Conservation (phyloP, 306 rosid species). For the Luffa acutangula region DNA sequence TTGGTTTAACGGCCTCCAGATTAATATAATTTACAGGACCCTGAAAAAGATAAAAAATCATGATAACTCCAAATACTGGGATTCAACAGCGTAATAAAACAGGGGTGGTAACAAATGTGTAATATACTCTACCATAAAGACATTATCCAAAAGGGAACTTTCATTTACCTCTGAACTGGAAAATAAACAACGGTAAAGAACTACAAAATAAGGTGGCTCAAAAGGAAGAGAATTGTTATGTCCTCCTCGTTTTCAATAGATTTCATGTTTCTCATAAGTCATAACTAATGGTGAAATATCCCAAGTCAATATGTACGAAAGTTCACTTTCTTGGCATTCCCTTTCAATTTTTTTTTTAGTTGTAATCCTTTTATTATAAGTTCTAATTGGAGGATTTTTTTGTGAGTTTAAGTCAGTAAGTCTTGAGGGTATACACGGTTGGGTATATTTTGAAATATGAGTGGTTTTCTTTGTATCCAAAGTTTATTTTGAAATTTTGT, state of each 20-base stretch:
- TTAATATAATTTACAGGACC: slow-evolving; percentile 64
- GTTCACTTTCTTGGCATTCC: not conserved
- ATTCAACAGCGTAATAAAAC: not conserved
- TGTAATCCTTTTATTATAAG: not conserved
- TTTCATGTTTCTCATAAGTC: not conserved
- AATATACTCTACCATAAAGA: not conserved
- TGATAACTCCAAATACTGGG: slow-evolving; percentile 6
- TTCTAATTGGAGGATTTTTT: not conserved
- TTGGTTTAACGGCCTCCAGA: slow-evolving; percentile 69
- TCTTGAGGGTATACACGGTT: not conserved
- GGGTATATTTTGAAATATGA: not conserved
- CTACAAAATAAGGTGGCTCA: not conserved
- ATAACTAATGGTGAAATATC: not conserved
- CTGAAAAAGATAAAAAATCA: slow-evolving; percentile 29
- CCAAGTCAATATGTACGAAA: not conserved
- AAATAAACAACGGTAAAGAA: not conserved
- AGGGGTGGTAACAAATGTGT: not conserved
- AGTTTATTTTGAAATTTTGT: not conserved
- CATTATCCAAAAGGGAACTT: not conserved
- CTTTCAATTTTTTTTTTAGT: not conserved
- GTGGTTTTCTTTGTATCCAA: not conserved
- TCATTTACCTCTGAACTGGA: not conserved
- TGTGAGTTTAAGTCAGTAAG: not conserved
- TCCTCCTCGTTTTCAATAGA: not conserved
- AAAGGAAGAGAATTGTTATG: not conserved